These are phyloP conservation scores for Fraxinus americana DNA, from an alignment of 257 asterid species.

Conservation along the genomic window DNA sequence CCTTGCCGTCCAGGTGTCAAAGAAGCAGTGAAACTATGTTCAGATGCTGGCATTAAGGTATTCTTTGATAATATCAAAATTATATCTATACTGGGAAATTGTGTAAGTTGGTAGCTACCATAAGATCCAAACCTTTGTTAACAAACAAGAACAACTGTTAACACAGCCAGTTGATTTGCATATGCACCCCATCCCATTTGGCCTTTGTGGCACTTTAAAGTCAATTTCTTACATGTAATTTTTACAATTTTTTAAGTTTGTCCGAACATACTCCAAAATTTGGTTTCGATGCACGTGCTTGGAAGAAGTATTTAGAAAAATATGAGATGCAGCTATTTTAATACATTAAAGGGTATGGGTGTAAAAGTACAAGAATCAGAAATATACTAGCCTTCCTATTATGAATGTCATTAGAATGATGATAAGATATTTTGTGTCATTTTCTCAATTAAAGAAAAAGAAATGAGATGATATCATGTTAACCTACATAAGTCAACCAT, in stretches of 20 bases:
- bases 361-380: constrained; percentile 8
- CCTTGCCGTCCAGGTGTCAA: constrained; percentile 99
- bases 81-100: constrained; percentile 5
- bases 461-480: constrained; percentile 3
- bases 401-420: background rate
- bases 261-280: background rate
- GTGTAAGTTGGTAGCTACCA: background rate
- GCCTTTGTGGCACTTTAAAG: constrained; percentile 3
- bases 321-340: background rate
- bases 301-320: background rate
- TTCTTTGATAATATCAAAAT: constrained; percentile 17
- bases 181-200: background rate
- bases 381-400: constrained; percentile 6
- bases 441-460: constrained; percentile 11
- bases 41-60: constrained; percentile 92
- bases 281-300: background rate
- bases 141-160: constrained; percentile 5
- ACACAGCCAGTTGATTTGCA: constrained; percentile 16
- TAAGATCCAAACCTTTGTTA: background rate
- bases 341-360: background rate
- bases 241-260: background rate
- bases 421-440: background rate
- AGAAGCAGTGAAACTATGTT: constrained; percentile 86
- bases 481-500: constrained; percentile 24
- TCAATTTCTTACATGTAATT: background rate